Conservation (phyloP, 2,329 filamentous ascomycete genomes). For the Penicillium hordei region DNA sequence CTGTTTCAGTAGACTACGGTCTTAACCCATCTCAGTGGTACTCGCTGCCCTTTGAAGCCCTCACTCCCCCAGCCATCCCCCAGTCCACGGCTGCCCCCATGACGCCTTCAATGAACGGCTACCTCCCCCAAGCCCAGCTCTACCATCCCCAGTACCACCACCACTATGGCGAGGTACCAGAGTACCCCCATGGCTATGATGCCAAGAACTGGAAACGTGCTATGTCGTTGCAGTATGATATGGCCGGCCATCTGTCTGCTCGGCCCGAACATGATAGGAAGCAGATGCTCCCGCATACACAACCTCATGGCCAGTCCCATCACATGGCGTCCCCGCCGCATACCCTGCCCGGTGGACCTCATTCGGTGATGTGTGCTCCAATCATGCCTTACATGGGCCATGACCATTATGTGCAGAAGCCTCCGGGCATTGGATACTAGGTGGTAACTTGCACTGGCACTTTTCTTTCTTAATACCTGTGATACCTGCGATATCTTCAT, state of each 20-base stretch:
- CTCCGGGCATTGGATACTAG: conserved; percentile 27
- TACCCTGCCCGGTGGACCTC: conserved; percentile 24
- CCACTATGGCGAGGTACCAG: conserved; percentile 16
- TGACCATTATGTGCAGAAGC: conserved; percentile 23
- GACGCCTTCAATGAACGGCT: conserved; percentile 22
- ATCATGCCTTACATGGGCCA: conserved; percentile 30
- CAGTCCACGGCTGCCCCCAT: conserved; percentile 28
- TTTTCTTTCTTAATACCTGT: conserved; percentile 13
- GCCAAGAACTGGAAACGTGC: conserved; percentile 33
- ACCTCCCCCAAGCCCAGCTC: conserved; percentile 22
- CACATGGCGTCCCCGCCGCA: conserved; percentile 22
- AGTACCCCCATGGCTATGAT: conserved; percentile 24
- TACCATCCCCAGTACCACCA: conserved; percentile 25
- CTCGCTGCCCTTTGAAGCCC: conserved; percentile 28
- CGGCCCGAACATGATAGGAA: conserved; percentile 14
- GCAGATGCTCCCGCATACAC: conserved; percentile 1
- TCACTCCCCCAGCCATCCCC: conserved; percentile 23
- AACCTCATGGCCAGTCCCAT: conserved; percentile 11
- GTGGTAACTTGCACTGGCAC: background rate
- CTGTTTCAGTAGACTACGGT: conserved; percentile 25
- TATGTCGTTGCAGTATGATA: conserved; percentile 31
- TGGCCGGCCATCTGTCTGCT: conserved; percentile 11
- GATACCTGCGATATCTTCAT: conserved; percentile 7
- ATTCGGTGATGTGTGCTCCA: conserved; percentile 31
- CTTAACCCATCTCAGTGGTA: conserved; percentile 32